A percentile compares a stretch with the other conserved stretches of the same genome.
These are phyloP conservation scores for Typha latifolia DNA, from an alignment of 176 grass and related monocot species.

Conservation along the genomic window DNA sequence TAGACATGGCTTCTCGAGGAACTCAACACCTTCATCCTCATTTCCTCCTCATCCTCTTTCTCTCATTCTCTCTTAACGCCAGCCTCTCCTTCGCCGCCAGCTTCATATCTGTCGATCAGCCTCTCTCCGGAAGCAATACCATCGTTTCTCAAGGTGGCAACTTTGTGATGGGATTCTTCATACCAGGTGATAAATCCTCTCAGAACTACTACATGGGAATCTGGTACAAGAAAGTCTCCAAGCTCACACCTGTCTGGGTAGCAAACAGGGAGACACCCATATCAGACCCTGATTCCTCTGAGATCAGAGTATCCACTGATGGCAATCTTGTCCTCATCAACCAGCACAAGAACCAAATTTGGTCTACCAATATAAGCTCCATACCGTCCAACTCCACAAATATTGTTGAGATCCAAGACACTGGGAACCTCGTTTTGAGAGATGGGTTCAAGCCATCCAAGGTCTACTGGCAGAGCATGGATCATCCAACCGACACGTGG, in stretches of 20 bases:
- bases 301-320: constrained; percentile 20
- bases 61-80: constrained; percentile 6
- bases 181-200: neutral
- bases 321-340: constrained; percentile 36
- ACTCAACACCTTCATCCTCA: too few relatives aligned
- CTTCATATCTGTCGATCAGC: constrained; percentile 20
- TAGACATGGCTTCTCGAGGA: constrained; percentile 8
- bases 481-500: constrained; percentile 50
- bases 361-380: constrained; percentile 26
- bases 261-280: constrained; percentile 43
- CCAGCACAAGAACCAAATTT: constrained; percentile 12
- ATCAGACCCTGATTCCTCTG: constrained; percentile 12
- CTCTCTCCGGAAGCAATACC: constrained; percentile 31
- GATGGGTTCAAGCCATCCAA: constrained; percentile 22
- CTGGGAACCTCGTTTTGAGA: constrained; percentile 43
- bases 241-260: constrained; percentile 33
- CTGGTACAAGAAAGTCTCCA: constrained; percentile 37
- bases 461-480: constrained; percentile 46
- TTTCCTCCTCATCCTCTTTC: constrained; percentile 5
- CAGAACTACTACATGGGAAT: constrained; percentile 33
- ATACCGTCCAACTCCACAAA: neutral
- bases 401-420: constrained; percentile 34
- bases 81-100: constrained; percentile 6
- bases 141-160: constrained; percentile 30
- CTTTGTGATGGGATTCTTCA: constrained; percentile 57